Base-by-base conservation (phyloP, 306 rosid species). In the Heteromeles arbutifolia region DNA sequence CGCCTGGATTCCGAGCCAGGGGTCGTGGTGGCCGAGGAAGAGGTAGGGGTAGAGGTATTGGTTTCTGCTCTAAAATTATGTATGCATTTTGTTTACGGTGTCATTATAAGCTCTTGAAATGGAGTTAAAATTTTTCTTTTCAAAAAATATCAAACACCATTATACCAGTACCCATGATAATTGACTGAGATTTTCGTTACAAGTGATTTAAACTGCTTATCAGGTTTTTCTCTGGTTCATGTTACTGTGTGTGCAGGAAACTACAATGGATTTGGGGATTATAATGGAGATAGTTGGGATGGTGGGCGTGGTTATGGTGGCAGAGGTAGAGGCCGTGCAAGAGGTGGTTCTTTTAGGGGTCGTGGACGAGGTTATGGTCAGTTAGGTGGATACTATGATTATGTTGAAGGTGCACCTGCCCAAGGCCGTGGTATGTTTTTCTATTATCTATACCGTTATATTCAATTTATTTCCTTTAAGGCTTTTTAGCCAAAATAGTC, bases 281-380 rank as follows among this genome's bases (percentile, higher is more conserved):
- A 88, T 75, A 75, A 84, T 73, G 98, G 92, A 57, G 93, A 89
- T 82, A 88, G 88, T 56, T 89, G 90, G 92, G 98, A 86, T 70
- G 86, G 87, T 43, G 95, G 96, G 19, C 90, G 83, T 31, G 86
- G 98, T 69, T 89, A 81, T 74, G 96, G 92, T 59, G 89, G 89
- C 71, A 85, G 96, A 83, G 91, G 92, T 19, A 87, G 91, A 75
- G 98, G 93, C 63, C 93, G 89, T 11, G 84, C 74, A 34, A 81
- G 91, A 81, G 89, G 95, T 10, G 90, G 85, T 76, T 65, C 53
- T 82, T 82, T 79, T 72, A 75, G 84, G 71, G 95, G 91, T 28
- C 83, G 87, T 48, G 96, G 90, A 70, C 84, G 91, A 29, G 91
- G 88, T 50, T 90, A 84, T 86, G 89, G 80, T 26, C 89, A 78